Conservation (phyloP, 1,284 basidiomycete genomes). For the Neonothopanus nambi region DNA sequence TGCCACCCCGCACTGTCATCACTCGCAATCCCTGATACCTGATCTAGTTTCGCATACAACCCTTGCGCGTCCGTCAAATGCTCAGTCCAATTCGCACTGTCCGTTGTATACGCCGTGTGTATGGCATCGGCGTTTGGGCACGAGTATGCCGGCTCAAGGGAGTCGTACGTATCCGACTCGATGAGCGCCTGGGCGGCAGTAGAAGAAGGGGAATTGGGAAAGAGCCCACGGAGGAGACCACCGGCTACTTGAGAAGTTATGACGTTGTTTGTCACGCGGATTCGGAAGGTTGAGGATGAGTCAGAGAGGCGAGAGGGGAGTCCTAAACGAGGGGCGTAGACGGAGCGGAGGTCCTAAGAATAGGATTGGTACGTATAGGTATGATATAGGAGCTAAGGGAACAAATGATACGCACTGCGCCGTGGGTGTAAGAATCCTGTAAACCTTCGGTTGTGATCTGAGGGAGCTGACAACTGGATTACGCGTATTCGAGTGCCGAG, state of each 20-base stretch:
- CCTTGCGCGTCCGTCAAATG: constrained; percentile 36
- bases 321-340: constrained; percentile 40
- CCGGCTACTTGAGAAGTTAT: constrained; percentile 52
- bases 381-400: not conserved
- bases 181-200: constrained; percentile 32
- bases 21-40: constrained; percentile 38
- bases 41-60: constrained; percentile 40
- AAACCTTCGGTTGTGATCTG: constrained; percentile 44
- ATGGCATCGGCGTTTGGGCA: constrained; percentile 38
- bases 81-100: constrained; percentile 36
- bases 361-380: not conserved
- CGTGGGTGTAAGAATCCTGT: constrained; percentile 41
- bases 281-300: constrained; percentile 29
- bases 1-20: constrained; percentile 46
- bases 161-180: constrained; percentile 41
- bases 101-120: constrained; percentile 34
- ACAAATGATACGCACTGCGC: constrained; percentile 28
- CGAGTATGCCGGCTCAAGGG: constrained; percentile 43
- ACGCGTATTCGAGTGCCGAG: no score
- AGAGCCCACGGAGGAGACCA: constrained; percentile 44
- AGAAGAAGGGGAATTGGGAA: constrained; percentile 33
- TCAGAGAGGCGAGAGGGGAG: constrained; percentile 27
- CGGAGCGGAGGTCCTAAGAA: constrained; percentile 39
- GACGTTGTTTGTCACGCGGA: constrained; percentile 48
- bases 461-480: constrained; percentile 44